phyloP scores from a whole-genome alignment of 2,329 filamentous ascomycete genomes.

The Bipolaris zeicola region DNA sequence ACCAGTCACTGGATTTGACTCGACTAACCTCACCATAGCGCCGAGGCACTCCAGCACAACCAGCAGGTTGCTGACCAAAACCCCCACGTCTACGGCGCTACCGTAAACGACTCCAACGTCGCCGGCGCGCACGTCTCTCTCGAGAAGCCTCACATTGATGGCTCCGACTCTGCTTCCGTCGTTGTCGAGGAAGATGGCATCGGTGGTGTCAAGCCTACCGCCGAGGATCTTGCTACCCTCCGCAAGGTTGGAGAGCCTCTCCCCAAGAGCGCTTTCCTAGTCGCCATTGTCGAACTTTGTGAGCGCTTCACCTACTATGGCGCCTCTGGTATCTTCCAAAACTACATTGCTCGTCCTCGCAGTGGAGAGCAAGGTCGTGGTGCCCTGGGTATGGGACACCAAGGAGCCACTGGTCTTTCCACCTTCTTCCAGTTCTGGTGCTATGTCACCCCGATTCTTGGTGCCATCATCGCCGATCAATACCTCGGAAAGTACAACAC shows the following conservation, averaged over 20 bases:
- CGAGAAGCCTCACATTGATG: slow-evolving; percentile 24
- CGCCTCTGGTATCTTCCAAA: slow-evolving; percentile 56
- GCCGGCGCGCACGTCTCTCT: slow-evolving; percentile 21
- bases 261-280: slow-evolving; percentile 54
- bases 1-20: neutral
- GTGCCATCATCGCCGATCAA: slow-evolving; percentile 67
- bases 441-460: slow-evolving; percentile 32
- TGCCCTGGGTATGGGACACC: slow-evolving; percentile 52
- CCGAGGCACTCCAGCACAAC: slow-evolving; percentile 38
- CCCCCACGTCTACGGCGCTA: slow-evolving; percentile 36
- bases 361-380: slow-evolving; percentile 48
- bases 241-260: slow-evolving; percentile 55
- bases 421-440: slow-evolving; percentile 54
- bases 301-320: slow-evolving; percentile 58
- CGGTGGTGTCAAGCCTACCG: slow-evolving; percentile 48
- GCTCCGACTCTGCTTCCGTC: slow-evolving; percentile 24
- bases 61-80: slow-evolving; percentile 38
- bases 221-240: slow-evolving; percentile 51
- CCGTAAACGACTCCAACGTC: slow-evolving; percentile 27
- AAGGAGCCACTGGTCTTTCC: slow-evolving; percentile 53
- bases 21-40: slow-evolving; percentile 24
- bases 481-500: slow-evolving; percentile 74
- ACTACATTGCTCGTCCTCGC: slow-evolving; percentile 54
- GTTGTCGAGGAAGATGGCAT: slow-evolving; percentile 35
- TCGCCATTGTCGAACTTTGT: slow-evolving; percentile 57